Base-by-base conservation (phyloP, 306 rosid genomes). In the Prunus campanulata region DNA sequence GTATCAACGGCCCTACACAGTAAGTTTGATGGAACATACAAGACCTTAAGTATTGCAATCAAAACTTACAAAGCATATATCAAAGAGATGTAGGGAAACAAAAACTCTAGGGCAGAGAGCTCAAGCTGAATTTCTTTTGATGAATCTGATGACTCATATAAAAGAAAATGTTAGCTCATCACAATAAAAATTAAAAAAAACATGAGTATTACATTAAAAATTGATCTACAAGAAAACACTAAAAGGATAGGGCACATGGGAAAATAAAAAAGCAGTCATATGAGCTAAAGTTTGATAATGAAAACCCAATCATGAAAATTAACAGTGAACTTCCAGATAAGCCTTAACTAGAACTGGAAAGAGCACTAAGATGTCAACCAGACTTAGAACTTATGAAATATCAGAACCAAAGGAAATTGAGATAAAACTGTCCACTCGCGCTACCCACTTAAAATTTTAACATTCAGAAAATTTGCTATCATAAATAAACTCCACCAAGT, bases 91-190 rank as follows among this genome's bases (percentile, higher is more conserved):
- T 67, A 85, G 88, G 78, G 89, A 88, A 87, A 92, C 88, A 89
- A 90, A 92, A 85, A 86, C 90, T 88, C 85, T 81, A 90, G 90
- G 81, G 93, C 90, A 90, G 90, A 88, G 87, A 92, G 91, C 97
- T 92, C 93, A 93, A 90, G 89, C 91, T 85, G 88, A 84, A 87
- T 88, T 85, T 90, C 95, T 89, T 89, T 93, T 77, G 93, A 87
- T 84, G 88, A 80, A 92, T 87, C 96, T 85, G 95, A 87, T 78
- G 80, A 87, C 89, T 86, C 87, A 83, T 81, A 84, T 84, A 86
- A 86, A 79, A 80, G 89, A 85, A 87, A 88, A 79, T 74, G 93
- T 91, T 86, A 91, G 96, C 88, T 76, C 81, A 83, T 76, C 79
- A 85, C 78, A 67, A 82, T 77, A 25, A 25, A 25, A 25, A 25